Base-by-base conservation (phyloP, 2,329 filamentous ascomycete species). In the Microdochium nivale region DNA sequence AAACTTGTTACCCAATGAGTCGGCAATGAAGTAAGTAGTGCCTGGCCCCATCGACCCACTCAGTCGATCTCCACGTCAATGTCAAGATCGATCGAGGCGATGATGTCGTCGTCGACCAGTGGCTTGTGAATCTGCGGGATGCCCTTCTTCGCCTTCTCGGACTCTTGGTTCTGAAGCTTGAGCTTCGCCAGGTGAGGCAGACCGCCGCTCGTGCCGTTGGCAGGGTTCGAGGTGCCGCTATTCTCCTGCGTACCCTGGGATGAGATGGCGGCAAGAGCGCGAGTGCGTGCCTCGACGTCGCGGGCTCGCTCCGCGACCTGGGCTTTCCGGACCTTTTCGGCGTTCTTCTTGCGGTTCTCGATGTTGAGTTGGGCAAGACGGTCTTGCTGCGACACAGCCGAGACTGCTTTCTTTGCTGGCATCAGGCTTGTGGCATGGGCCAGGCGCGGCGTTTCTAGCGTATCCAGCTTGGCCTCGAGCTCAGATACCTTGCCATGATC, bases 51-150 rank as follows among this genome's bases (percentile, higher is more conserved):
- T 13, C 35, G 11, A n/a, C 40, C n/a, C 23, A n/a, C 25, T 54
- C 37, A 70, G 60, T 73, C 89, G 59, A 95, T 89, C 59, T 95
- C 90, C 60, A 96, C 84, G 60, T 97, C 92, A 65, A 97, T 90
- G 25, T 90, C 92, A 60, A 97, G 72, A 66, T 97, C 94, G 73
- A 97, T 74, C 25, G 84, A 80, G 1, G 87, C 90, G 67, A 97
- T 92, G 52, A 96, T 87, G 63, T 97, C 94, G 64, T 97, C 94
- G 55, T 96, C 91, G 75, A 87, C 86, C 52, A 90, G 80, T 27
- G 86, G 84, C 70, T 88, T 84, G 62, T 92, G 88, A 48, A 90
- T 87, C 13, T 83, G 83, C 2, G 81, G 78, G 54, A 84, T 68
- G 13, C 79, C 79, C 60, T 79, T 82, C 68, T 79, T 81, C 58